Percentiles rank a stretch among this genome's conserved stretches.
Evolutionary conservation across 176 grass and related monocot genomes (phyloP).

Genomic region (Pharus latifolius): DNA sequence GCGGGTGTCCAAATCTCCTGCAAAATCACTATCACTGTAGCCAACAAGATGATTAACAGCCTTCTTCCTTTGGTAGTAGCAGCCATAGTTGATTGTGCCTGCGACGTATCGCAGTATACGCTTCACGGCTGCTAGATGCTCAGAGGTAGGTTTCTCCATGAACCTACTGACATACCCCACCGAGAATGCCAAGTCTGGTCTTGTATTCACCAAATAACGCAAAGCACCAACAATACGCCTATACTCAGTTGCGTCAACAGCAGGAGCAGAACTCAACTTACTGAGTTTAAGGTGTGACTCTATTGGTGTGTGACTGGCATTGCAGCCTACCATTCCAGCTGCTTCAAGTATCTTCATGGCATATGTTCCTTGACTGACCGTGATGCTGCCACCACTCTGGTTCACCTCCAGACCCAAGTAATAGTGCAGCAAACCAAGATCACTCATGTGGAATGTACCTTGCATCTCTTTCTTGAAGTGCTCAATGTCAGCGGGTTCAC

Average conservation of each 20-base stretch:
- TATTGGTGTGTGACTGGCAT: not conserved
- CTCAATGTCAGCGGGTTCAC: not conserved
- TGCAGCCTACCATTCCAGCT: not conserved
- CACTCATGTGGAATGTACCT: not conserved
- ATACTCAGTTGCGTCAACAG: not conserved
- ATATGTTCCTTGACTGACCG: not conserved
- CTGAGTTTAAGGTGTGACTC: not conserved
- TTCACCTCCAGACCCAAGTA: not conserved
- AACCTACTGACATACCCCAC: not conserved
- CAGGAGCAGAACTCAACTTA: fast-evolving
- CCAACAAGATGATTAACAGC: fast-evolving
- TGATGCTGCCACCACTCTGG: not conserved
- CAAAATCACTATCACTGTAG: not conserved
- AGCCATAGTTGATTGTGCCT: not conserved
- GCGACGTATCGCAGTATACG: not conserved
- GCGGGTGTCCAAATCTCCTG: not conserved
- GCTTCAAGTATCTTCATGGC: not conserved
- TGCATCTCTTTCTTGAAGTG: not conserved
- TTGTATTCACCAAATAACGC: not conserved
- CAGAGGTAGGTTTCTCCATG: not conserved
- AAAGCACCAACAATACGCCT: not conserved
- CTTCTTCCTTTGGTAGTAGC: not conserved
- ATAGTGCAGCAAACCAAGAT: not conserved
- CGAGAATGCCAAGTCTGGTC: not conserved
- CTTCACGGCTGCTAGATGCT: not conserved